Conservation (phyloP, 2,329 filamentous ascomycete genomes). For the Curvularia spicifera region DNA sequence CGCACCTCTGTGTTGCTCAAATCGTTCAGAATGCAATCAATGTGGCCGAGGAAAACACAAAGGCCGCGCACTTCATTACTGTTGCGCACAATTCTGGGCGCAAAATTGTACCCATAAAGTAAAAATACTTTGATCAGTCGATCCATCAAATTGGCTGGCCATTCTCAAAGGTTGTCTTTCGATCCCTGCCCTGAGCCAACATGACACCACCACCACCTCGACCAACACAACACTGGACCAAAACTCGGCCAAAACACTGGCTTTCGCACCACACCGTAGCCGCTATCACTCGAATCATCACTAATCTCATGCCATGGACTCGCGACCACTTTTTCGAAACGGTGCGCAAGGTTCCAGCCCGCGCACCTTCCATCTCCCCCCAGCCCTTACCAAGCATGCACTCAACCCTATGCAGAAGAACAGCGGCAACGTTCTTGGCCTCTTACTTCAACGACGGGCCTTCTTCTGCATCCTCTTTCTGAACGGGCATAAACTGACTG, state of each 20-base stretch:
- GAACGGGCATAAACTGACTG: too few species aligned
- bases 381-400: conserved; percentile 32
- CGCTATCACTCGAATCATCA: conserved; percentile 35
- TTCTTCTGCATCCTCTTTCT: too few species aligned
- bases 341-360: neutral
- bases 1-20: conserved; percentile 22
- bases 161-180: conserved; percentile 33
- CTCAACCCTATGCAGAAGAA: conserved; percentile 29
- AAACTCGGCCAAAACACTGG: conserved; percentile 18
- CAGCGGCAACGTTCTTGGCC: conserved; percentile 37
- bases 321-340: conserved; percentile 25
- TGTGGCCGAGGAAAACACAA: conserved; percentile 24
- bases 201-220: conserved; percentile 20
- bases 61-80: conserved; percentile 31
- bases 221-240: conserved; percentile 20
- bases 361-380: conserved; percentile 8
- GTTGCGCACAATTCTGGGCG: conserved; percentile 19
- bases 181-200: conserved; percentile 28
- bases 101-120: conserved; percentile 24
- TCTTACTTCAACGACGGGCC: too few species aligned
- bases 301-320: conserved; percentile 24
- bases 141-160: conserved; percentile 15
- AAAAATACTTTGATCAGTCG: conserved; percentile 28
- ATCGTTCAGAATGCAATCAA: conserved; percentile 27
- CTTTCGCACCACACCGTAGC: conserved; percentile 36